A percentile compares a stretch with the other conserved stretches of the same genome.
Evolutionary conservation across 768 basidiomycete species (phyloP).

Genomic region (Calocera viscosa): DNA sequence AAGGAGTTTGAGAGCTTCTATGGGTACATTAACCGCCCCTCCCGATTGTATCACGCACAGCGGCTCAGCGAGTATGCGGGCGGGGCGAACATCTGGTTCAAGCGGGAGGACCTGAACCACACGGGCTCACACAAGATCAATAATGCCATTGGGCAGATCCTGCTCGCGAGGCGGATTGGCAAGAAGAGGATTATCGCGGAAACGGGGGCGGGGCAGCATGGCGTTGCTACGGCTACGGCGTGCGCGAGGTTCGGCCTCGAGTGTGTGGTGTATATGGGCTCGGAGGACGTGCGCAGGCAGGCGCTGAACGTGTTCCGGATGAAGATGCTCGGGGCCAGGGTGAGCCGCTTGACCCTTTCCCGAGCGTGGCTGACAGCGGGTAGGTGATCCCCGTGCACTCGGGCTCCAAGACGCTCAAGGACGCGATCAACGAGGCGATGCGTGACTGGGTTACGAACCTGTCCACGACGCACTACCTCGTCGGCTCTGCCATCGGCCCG

Average conservation of each 20-base stretch:
- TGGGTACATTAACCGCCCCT: conserved; percentile 91
- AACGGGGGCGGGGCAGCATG: conserved; percentile 97
- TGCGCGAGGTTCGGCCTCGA: conserved; percentile 94
- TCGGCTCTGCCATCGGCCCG: conserved; percentile 94
- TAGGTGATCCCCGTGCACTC: conserved; percentile 89
- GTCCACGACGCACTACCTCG: conserved; percentile 85
- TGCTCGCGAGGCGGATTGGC: conserved; percentile 84
- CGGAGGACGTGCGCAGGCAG: conserved; percentile 91
- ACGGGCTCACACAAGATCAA: conserved; percentile 99
- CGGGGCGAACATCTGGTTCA: conserved; percentile 95
- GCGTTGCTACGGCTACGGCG: conserved; percentile 96
- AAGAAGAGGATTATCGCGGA: conserved; percentile 97
- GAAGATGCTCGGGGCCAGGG: conserved; percentile 90
- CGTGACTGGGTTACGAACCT: conserved; percentile 98
- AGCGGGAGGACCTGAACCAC: conserved; percentile 92
- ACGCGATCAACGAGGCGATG: conserved; percentile 96
- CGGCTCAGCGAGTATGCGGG: conserved; percentile 79
- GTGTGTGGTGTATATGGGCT: conserved; percentile 96
- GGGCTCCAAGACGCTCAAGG: conserved; percentile 90
- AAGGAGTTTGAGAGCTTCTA: conserved; percentile 79
- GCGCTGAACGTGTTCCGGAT: conserved; percentile 97
- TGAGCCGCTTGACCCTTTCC: conserved; percentile 22
- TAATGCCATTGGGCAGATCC: conserved; percentile 96
- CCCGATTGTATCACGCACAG: conserved; percentile 80
- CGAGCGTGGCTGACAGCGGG: not conserved